Evolutionary conservation across 306 rosid species (phyloP), one percentile per base, ranked within the genome.

Genomic region (Vigna mungo): DNA sequence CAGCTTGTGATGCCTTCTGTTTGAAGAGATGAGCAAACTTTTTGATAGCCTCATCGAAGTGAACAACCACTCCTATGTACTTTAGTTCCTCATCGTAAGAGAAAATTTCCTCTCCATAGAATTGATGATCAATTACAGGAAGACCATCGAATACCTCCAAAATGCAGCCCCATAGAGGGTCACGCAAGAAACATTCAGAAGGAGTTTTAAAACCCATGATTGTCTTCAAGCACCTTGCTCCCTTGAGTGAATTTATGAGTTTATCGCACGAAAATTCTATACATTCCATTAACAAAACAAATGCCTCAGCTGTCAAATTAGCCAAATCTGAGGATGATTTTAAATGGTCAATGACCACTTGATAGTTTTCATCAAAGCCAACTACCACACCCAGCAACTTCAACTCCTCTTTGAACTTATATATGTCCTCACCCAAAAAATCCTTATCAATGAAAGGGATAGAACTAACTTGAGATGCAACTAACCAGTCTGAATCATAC

Each of bases 91-190:
- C 3, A 71, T 21, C 72, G 85, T 72, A 89, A 12, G 1, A 4
- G 17, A 47, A 52, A 34, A 89, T 67, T 43, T 27, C 15, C 37
- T 9, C 14, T 23, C 90, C 92, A 43, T 91, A 89, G 79, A 82
- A 88, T 27, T 46, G 18, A 44, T 60, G 43, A 81, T 88, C 92
- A 36, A 93, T 82, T 76, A 91, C 10, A 2, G 95, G 89, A 30
- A 88, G 74, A 54, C 82, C 85, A 30, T 23, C 4, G 72, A 93
- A 87, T 8, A 91, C 89, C 65, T 85, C 79, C 18, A 90, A 77
- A 70, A 93, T 81, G 82, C 91, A 80, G 34, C 85, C 96, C 95
- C 95, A 93, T 16, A 70, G 74, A 25, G 84, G 74, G 18, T 90
- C 85, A n/a, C 8, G 76, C 75, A 88, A 71, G 86, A 85, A 81